Percentiles rank a stretch among this genome's conserved stretches.
Conservation (phyloP, 345 rosid species). For the Corchorus capsularis region DNA sequence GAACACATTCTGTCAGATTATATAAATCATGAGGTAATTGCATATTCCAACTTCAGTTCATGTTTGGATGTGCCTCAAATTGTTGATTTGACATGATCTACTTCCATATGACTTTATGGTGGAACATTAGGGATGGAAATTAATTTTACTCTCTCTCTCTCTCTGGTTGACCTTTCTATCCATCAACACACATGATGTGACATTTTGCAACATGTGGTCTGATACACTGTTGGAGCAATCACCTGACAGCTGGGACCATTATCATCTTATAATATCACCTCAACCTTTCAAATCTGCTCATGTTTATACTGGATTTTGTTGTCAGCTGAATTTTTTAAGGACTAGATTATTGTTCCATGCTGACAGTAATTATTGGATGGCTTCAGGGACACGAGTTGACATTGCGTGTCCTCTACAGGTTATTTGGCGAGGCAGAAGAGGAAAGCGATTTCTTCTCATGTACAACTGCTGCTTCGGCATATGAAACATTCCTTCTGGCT, state of each 20-base stretch:
- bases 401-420: slow-evolving; percentile 91
- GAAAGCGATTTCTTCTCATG: slow-evolving; percentile 94
- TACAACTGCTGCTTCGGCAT: slow-evolving; percentile 83
- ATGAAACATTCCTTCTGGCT: slow-evolving; percentile 71
- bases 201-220: too few relatives aligned
- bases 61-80: slow-evolving; percentile 10
- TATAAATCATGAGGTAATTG: slow-evolving; percentile 70
- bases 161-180: neutral
- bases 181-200: too few relatives aligned
- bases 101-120: slow-evolving; percentile 9
- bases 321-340: neutral
- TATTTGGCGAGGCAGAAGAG: slow-evolving; percentile 93
- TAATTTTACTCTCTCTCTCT: neutral
- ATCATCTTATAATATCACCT: slow-evolving; percentile 4
- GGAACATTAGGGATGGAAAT: neutral
- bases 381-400: slow-evolving; percentile 99
- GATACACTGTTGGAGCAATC: too few relatives aligned
- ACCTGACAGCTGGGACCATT: neutral
- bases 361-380: slow-evolving; percentile 43
- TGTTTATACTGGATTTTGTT: slow-evolving; percentile 14
- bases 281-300: neutral
- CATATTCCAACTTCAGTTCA: slow-evolving; percentile 11
- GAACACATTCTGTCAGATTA: slow-evolving; percentile 83
- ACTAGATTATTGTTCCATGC: neutral
- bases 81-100: slow-evolving; percentile 1